A percentile compares a stretch with the other conserved stretches of the same genome.
These are phyloP conservation scores for Lolium multiflorum DNA, from an alignment of 176 grass and related monocot genomes.

Conservation along the genomic window DNA sequence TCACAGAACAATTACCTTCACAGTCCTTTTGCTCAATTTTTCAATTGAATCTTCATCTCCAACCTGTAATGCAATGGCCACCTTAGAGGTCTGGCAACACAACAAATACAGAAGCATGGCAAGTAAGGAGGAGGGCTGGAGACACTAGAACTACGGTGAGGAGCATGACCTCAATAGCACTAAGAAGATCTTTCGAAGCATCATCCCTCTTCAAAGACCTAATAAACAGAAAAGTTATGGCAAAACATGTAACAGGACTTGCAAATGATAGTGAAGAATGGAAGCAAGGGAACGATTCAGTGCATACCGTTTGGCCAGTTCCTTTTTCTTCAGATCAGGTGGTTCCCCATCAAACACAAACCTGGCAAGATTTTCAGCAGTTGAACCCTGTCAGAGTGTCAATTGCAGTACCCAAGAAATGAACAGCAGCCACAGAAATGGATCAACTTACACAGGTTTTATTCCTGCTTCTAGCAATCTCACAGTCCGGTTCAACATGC, in stretches of 20 bases:
- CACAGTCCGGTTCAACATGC: conserved; percentile 84
- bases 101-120: neutral
- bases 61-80: conserved; percentile 59
- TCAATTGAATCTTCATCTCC: conserved; percentile 80
- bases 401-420: conserved; percentile 18
- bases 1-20: conserved; percentile 58
- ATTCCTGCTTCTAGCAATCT: conserved; percentile 93
- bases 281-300: conserved; percentile 8
- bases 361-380: conserved; percentile 53
- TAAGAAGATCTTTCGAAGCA: conserved; percentile 70
- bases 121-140: neutral
- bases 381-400: neutral
- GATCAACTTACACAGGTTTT: conserved; percentile 83
- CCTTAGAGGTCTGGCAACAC: conserved; percentile 39
- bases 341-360: conserved; percentile 98
- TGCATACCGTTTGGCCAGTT: conserved; percentile 74
- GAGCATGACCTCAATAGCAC: conserved; percentile 75
- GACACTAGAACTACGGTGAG: neutral
- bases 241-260: neutral
- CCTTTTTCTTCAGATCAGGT: conserved; percentile 87
- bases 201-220: conserved; percentile 79
- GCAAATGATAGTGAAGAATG: conserved; percentile 30
- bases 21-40: conserved; percentile 94
- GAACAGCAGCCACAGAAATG: conserved; percentile 30
- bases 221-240: conserved; percentile 36